Conservation (phyloP, 164 flowering plant genomes). For the Euptelea pleiosperma region DNA sequence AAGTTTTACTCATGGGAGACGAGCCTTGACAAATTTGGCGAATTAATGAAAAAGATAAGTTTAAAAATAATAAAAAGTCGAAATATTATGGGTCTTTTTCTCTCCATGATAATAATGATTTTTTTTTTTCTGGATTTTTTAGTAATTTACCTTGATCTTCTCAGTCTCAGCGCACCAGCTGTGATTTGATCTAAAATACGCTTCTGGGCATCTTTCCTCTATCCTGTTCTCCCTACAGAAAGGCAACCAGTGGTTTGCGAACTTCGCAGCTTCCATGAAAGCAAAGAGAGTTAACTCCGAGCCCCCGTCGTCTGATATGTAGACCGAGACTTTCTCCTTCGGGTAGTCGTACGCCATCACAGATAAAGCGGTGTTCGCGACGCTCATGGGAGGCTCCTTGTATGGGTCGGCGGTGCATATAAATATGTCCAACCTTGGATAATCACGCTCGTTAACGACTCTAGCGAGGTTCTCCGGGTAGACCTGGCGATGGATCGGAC, state of each 20-base stretch:
- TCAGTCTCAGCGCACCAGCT: background rate
- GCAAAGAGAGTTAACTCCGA: constrained; percentile 31
- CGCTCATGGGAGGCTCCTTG: constrained; percentile 29
- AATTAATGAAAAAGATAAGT: too few species aligned
- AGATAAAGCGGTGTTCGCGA: constrained; percentile 28
- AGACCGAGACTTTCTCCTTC: constrained; percentile 23
- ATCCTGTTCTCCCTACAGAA: constrained; percentile 23
- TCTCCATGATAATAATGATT: background rate
- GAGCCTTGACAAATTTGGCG: too few species aligned
- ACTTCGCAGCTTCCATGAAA: constrained; percentile 33
- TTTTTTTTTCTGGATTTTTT: background rate
- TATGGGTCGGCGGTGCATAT: constrained; percentile 33
- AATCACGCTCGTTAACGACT: constrained; percentile 3
- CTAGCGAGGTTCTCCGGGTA: constrained; percentile 21
- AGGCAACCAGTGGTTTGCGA: constrained; percentile 30
- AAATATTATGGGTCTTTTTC: too few species aligned
- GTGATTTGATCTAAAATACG: constrained; percentile 13
- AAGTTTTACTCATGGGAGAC: too few species aligned
- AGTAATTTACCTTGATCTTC: constrained; percentile 16
- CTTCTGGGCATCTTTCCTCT: constrained; percentile 23
- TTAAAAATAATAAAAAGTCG: too few species aligned
- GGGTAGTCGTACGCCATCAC: constrained; percentile 33
- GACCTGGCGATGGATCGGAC: constrained; percentile 17
- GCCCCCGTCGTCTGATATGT: constrained; percentile 33
- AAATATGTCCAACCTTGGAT: constrained; percentile 29